Conservation (phyloP, 225 moss, liverwort and hornwort species). For the Climacium dendroides region DNA sequence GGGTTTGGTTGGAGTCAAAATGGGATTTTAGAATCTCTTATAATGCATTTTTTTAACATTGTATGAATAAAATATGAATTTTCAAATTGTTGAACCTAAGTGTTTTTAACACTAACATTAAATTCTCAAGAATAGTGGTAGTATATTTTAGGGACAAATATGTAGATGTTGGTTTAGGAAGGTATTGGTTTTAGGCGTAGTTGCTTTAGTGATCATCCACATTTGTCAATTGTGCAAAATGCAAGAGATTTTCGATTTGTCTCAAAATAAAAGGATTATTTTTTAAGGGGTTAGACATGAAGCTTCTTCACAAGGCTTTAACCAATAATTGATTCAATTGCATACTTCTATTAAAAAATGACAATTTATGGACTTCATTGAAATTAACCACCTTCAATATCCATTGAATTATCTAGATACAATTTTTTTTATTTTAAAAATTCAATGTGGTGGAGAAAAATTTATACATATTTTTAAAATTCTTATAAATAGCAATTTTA, state of each 20-base stretch:
- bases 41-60: neutral
- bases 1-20: neutral
- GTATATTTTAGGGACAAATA: too few species aligned
- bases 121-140: neutral
- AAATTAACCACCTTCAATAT: neutral
- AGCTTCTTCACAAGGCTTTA: neutral
- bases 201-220: too few species aligned
- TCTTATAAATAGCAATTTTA: neutral
- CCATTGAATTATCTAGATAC: neutral
- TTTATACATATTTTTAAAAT: too few species aligned
- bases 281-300: neutral
- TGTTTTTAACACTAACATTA: neutral
- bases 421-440: neutral
- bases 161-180: neutral
- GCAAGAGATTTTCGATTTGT: rapidly evolving
- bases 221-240: neutral
- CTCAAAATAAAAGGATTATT: too few species aligned
- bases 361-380: too few species aligned
- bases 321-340: neutral
- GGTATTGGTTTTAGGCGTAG: too few species aligned
- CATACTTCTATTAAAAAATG: too few species aligned
- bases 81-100: neutral
- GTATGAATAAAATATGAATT: too few species aligned
- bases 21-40: neutral
- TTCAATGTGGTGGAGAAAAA: too few species aligned